phyloP scores from a whole-genome alignment of 192 early-diverging fungal species.

The Linnemannia schmuckeri region DNA sequence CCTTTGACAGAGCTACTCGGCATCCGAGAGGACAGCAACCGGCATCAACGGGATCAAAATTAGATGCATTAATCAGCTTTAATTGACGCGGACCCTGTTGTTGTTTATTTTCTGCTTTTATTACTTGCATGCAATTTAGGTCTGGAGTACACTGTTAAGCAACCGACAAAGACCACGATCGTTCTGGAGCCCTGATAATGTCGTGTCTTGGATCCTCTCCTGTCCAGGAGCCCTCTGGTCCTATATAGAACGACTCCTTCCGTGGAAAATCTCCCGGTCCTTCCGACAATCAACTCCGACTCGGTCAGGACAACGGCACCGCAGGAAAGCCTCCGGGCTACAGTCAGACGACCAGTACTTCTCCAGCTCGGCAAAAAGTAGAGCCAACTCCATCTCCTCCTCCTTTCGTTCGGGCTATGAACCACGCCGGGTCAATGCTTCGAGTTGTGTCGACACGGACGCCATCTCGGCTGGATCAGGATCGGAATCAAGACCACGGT shows the following conservation, averaged over 20 bases:
- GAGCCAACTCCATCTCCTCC: slow-evolving; percentile 8
- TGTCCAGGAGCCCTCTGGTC: slow-evolving; percentile 22
- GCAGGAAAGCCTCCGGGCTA: slow-evolving; percentile 2
- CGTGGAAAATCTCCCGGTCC: slow-evolving; percentile 37
- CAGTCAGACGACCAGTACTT: slow-evolving; percentile 12
- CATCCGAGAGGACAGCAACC: not conserved
- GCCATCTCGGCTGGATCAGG: slow-evolving; percentile 48
- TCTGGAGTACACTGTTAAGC: slow-evolving; percentile 26
- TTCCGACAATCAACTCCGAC: slow-evolving; percentile 7
- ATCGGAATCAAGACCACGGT: slow-evolving; percentile 37
- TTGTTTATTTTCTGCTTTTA: not conserved
- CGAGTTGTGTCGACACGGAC: slow-evolving; percentile 41
- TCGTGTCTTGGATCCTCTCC: slow-evolving; percentile 22
- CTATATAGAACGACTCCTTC: slow-evolving; percentile 13
- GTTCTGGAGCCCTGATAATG: slow-evolving; percentile 30
- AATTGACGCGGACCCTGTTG: not conserved
- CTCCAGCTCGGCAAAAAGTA: slow-evolving; percentile 10
- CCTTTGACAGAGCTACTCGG: not conserved
- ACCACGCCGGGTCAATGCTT: not conserved
- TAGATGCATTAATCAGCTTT: not conserved
- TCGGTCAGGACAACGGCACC: slow-evolving; percentile 23
- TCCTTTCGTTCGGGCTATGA: slow-evolving; percentile 1
- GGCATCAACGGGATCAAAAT: no score
- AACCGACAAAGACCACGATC: slow-evolving; percentile 35
- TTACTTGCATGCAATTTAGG: slow-evolving; percentile 17